A percentile compares a stretch with the other conserved stretches of the same genome.
phyloP scores from a whole-genome alignment of 768 basidiomycete species.

The Tulasnella sp. region DNA sequence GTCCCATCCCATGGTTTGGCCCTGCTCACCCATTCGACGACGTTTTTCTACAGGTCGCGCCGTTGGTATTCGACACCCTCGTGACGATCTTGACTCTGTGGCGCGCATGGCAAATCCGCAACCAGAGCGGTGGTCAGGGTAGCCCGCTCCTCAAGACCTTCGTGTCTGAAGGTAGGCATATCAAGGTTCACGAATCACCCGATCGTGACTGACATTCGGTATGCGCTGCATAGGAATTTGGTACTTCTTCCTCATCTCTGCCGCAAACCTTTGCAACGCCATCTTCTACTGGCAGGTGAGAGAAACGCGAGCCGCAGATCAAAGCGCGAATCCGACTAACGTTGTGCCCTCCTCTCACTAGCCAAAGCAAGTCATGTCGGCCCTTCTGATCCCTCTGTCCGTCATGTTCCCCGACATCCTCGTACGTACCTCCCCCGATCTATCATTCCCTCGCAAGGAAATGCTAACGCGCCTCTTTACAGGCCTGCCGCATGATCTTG shows the following conservation, averaged over 20 bases:
- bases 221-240: not conserved
- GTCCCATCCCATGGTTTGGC: not conserved
- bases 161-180: conserved; percentile 10
- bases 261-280: conserved; percentile 21
- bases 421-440: not conserved
- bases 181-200: too few relatives aligned
- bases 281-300: conserved; percentile 25
- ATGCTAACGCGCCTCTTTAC: not conserved
- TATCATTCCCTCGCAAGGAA: not conserved
- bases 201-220: too few relatives aligned
- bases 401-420: conserved; percentile 25
- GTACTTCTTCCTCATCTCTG: conserved; percentile 25
- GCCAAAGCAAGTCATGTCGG: conserved; percentile 22
- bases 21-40: not conserved
- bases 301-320: not conserved
- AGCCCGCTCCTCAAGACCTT: conserved; percentile 25
- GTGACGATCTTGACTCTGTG: conserved; percentile 9
- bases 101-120: conserved; percentile 2
- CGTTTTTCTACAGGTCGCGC: conserved; percentile 10
- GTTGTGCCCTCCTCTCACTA: not conserved
- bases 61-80: conserved; percentile 18
- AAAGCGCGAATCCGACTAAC: not conserved
- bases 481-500: conserved; percentile 24
- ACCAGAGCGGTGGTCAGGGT: conserved; percentile 17
- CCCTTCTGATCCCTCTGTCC: conserved; percentile 21